phyloP scores from a whole-genome alignment of 805 yeast genomes.

The Metschnikowia hibisci region DNA sequence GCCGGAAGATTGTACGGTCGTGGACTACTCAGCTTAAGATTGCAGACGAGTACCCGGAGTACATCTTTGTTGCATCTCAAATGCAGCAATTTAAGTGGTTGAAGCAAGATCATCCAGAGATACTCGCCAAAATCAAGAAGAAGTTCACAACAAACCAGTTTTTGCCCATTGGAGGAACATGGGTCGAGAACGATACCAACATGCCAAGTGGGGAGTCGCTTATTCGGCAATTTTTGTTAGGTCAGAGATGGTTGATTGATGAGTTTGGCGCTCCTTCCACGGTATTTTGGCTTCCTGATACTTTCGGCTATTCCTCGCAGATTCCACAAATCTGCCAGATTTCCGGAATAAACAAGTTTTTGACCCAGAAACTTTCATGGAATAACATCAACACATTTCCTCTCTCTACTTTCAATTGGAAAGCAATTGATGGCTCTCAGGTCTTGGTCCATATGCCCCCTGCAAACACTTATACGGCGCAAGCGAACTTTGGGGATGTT shows the following conservation, averaged over 20 bases:
- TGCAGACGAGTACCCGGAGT: constrained; percentile 87
- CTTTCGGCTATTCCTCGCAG: constrained; percentile 95
- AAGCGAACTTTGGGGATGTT: constrained; percentile 91
- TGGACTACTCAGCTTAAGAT: constrained; percentile 91
- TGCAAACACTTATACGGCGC: constrained; percentile 90
- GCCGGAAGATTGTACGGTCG: constrained; percentile 86
- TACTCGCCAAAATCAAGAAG: constrained; percentile 59
- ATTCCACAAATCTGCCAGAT: constrained; percentile 87
- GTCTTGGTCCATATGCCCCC: constrained; percentile 98
- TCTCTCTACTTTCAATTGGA: constrained; percentile 89
- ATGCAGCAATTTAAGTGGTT: constrained; percentile 96
- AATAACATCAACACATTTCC: constrained; percentile 92
- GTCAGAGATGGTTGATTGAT: constrained; percentile 79
- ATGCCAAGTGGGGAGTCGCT: constrained; percentile 93
- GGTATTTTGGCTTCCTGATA: constrained; percentile 94
- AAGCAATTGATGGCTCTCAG: constrained; percentile 90
- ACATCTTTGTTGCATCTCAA: constrained; percentile 90
- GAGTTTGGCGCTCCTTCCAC: constrained; percentile 75
- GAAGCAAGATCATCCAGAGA: constrained; percentile 77
- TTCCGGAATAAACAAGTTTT: constrained; percentile 79
- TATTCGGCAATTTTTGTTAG: constrained; percentile 81
- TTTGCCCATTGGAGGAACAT: constrained; percentile 91
- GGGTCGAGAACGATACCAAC: constrained; percentile 98
- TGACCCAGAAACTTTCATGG: constrained; percentile 96
- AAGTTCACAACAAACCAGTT: constrained; percentile 72